Evolutionary conservation across 2,329 filamentous ascomycete genomes (phyloP).

Genomic region (Fusarium irregulare): DNA sequence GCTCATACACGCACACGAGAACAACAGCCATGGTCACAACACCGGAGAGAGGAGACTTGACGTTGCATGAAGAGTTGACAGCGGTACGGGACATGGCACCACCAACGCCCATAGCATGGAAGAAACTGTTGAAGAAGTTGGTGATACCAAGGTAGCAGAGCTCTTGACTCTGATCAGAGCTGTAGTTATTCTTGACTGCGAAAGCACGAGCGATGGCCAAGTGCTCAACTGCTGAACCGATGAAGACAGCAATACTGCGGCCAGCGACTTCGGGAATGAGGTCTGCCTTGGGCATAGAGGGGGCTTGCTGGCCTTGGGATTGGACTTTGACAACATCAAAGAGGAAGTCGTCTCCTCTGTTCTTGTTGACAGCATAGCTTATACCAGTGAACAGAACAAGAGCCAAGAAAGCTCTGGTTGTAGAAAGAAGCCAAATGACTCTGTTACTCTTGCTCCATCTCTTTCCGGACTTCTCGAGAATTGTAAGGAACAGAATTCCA

Average conservation of each 20-base stretch:
- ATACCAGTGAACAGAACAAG: conserved; percentile 72
- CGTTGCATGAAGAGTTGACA: conserved; percentile 73
- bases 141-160: conserved; percentile 71
- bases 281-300: conserved; percentile 58
- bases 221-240: conserved; percentile 71
- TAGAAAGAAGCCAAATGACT: conserved; percentile 67
- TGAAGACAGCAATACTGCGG: conserved; percentile 69
- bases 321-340: conserved; percentile 69
- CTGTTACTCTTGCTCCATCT: conserved; percentile 69
- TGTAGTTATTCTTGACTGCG: conserved; percentile 70
- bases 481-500: conserved; percentile 65
- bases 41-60: conserved; percentile 70
- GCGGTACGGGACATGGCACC: conserved; percentile 76
- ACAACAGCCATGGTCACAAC: conserved; percentile 71
- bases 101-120: conserved; percentile 71
- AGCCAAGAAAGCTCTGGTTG: conserved; percentile 69
- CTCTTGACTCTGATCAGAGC: conserved; percentile 73
- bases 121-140: conserved; percentile 74
- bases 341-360: conserved; percentile 54
- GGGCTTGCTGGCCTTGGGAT: conserved; percentile 64
- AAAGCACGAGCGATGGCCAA: conserved; percentile 74
- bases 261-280: conserved; percentile 65
- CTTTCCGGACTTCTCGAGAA: conserved; percentile 68
- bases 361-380: conserved; percentile 70
- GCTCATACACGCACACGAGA: conserved; percentile 69